Conservation (phyloP, 306 rosid species). For the Crataegus laevigata region DNA sequence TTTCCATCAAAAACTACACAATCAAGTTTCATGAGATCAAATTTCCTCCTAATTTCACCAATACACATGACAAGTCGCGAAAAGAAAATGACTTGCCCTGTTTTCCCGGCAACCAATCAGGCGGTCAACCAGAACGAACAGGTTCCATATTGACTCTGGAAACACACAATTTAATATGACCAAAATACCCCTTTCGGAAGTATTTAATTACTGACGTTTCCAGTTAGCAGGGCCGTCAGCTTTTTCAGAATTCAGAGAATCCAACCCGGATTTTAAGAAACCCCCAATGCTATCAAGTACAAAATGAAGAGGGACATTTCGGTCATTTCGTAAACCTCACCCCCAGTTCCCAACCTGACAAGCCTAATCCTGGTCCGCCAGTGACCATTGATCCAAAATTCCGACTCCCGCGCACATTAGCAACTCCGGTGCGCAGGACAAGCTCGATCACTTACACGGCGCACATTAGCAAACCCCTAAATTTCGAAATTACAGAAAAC, state of each 20-base stretch:
- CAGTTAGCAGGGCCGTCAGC: slow-evolving; percentile 2
- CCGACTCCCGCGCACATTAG: slow-evolving; percentile 6
- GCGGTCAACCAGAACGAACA: not conserved
- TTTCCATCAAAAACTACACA: not conserved
- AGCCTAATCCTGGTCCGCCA: not conserved
- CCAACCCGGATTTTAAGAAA: not conserved
- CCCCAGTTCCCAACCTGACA: not conserved
- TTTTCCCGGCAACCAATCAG: slow-evolving; percentile 8
- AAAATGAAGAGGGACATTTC: slow-evolving; percentile 23
- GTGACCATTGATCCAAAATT: slow-evolving; percentile 12
- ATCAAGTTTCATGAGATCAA: not conserved
- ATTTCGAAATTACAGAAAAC: not conserved
- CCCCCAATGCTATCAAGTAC: not conserved
- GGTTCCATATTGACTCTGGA: slow-evolving; percentile 1
- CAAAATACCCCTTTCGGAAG: slow-evolving; percentile 24
- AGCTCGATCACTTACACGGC: slow-evolving; percentile 1
- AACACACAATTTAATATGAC: slow-evolving; percentile 17
- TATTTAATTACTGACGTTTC: not conserved
- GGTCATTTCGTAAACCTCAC: slow-evolving; percentile 27
- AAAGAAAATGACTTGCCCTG: not conserved
- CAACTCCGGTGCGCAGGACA: not conserved
- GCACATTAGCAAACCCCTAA: slow-evolving; percentile 19
- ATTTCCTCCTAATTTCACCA: not conserved
- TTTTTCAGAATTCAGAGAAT: slow-evolving; percentile 13
- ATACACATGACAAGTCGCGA: not conserved